These are phyloP conservation scores for Stemphylium beticola DNA, from an alignment of 2,329 filamentous ascomycete genomes.

Conservation along the genomic window DNA sequence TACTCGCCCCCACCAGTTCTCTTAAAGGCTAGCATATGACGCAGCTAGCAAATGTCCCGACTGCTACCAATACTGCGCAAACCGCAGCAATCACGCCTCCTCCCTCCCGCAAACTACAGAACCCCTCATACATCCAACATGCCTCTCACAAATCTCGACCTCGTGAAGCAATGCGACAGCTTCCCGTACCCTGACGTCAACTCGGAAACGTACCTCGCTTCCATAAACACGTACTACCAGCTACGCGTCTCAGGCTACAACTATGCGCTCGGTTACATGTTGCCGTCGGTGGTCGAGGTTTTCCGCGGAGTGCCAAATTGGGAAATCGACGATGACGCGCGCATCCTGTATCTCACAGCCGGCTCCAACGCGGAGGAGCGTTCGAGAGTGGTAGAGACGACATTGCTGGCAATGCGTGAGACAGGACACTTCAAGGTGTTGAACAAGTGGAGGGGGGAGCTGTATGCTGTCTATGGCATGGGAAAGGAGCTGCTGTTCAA, in stretches of 20 bases:
- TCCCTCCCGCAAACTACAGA: background rate
- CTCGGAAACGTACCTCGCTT: slow-evolving; percentile 59
- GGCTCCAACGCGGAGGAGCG: slow-evolving; percentile 67
- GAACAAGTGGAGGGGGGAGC: slow-evolving; percentile 51
- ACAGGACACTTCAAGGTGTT: slow-evolving; percentile 76
- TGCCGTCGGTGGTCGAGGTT: slow-evolving; percentile 65
- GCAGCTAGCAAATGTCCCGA: slow-evolving; percentile 5
- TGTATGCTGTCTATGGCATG: slow-evolving; percentile 51
- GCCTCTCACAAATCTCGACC: slow-evolving; percentile 58
- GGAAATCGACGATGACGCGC: slow-evolving; percentile 63
- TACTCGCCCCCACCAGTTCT: slow-evolving; percentile 35
- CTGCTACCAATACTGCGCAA: background rate
- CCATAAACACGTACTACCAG: slow-evolving; percentile 63
- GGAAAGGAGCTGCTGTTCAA: slow-evolving; percentile 50
- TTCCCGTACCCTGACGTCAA: slow-evolving; percentile 77
- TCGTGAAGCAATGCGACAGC: slow-evolving; percentile 68
- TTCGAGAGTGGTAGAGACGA: slow-evolving; percentile 61
- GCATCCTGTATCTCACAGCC: slow-evolving; percentile 69
- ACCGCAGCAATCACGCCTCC: background rate
- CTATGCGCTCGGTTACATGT: slow-evolving; percentile 65
- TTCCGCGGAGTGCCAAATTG: slow-evolving; percentile 65
- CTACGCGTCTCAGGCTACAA: slow-evolving; percentile 73
- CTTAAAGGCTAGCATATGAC: slow-evolving; percentile 15
- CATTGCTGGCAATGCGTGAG: slow-evolving; percentile 72
- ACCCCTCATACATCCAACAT: slow-evolving; percentile 21